Percentiles rank a stretch among this genome's conserved stretches.
These are phyloP conservation scores for Harringtonia lauricola DNA, from an alignment of 2,329 filamentous ascomycete genomes.

Conservation along the genomic window DNA sequence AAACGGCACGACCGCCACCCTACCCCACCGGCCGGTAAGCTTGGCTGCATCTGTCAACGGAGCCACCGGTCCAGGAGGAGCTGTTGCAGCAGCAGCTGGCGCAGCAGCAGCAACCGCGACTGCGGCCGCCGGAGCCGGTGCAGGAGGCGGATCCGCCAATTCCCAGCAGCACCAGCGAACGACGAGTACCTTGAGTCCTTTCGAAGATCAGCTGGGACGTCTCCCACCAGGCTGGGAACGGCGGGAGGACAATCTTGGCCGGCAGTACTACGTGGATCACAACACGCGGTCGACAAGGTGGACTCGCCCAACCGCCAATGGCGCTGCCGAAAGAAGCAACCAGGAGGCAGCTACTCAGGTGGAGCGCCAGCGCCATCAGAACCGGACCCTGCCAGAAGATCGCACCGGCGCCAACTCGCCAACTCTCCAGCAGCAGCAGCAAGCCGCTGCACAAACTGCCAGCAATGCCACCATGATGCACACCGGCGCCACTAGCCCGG, in stretches of 20 bases:
- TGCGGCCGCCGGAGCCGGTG: slow-evolving; percentile 10
- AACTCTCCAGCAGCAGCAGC: slow-evolving; percentile 50
- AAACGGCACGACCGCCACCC: slow-evolving; percentile 22
- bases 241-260: slow-evolving; percentile 84
- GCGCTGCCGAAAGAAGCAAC: slow-evolving; percentile 64
- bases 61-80: slow-evolving; percentile 12
- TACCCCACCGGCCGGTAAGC: slow-evolving; percentile 37
- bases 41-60: slow-evolving; percentile 27
- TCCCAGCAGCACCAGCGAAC: slow-evolving; percentile 26
- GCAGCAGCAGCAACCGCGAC: slow-evolving; percentile 1
- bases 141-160: slow-evolving; percentile 18
- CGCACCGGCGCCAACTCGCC: slow-evolving; percentile 89
- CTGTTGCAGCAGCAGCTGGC: background rate
- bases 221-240: slow-evolving; percentile 92
- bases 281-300: slow-evolving; percentile 95
- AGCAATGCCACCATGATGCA: slow-evolving; percentile 80
- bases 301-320: slow-evolving; percentile 77
- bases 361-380: slow-evolving; percentile 88
- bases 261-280: slow-evolving; percentile 97
- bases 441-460: slow-evolving; percentile 26
- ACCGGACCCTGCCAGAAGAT: slow-evolving; percentile 90
- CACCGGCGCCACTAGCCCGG: slow-evolving; percentile 86
- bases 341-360: slow-evolving; percentile 86
- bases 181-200: slow-evolving; percentile 65
- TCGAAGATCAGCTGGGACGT: slow-evolving; percentile 91